Percentiles rank a stretch among this genome's conserved stretches.
These are phyloP conservation scores for Ehretia macrophylla DNA, from an alignment of 257 asterid species.

Conservation along the genomic window DNA sequence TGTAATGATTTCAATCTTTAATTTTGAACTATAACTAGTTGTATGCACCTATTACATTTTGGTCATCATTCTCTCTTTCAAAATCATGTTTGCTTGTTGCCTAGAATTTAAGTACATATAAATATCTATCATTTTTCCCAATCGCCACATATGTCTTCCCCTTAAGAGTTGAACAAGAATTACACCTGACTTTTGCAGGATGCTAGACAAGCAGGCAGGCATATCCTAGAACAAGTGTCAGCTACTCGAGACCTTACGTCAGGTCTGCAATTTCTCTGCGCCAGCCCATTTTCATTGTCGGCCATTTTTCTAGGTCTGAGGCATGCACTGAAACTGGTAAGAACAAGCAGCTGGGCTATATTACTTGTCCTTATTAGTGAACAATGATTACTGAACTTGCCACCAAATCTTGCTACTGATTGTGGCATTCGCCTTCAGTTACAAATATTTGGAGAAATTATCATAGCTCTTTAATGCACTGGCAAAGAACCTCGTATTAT, in stretches of 20 bases:
- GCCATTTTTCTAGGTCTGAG: slow-evolving; percentile 67
- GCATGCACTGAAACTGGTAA: slow-evolving; percentile 89
- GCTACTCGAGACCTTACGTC: slow-evolving; percentile 65
- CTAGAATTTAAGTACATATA: not conserved
- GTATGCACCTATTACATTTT: too few species aligned
- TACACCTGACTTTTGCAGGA: slow-evolving; percentile 36
- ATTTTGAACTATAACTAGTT: not conserved
- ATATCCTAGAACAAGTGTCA: slow-evolving; percentile 81
- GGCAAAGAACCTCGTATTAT: too few species aligned
- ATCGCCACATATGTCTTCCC: slow-evolving; percentile 3
- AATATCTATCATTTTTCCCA: not conserved
- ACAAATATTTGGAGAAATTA: not conserved
- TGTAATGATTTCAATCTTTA: slow-evolving; percentile 36
- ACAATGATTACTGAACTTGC: slow-evolving; percentile 2
- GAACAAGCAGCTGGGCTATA: slow-evolving; percentile 13
- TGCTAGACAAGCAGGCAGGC: slow-evolving; percentile 76
- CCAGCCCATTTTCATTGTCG: slow-evolving; percentile 55
- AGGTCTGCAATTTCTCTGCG: slow-evolving; percentile 86
- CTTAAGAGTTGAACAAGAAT: slow-evolving; percentile 3
- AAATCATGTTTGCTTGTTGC: too few species aligned
- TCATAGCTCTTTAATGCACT: not conserved
- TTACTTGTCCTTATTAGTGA: slow-evolving; percentile 11
- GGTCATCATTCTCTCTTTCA: too few species aligned
- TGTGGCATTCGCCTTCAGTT: not conserved
- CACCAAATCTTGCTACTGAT: not conserved